phyloP scores from a whole-genome alignment of 83 land plant genomes.

The Thuja plicata region DNA sequence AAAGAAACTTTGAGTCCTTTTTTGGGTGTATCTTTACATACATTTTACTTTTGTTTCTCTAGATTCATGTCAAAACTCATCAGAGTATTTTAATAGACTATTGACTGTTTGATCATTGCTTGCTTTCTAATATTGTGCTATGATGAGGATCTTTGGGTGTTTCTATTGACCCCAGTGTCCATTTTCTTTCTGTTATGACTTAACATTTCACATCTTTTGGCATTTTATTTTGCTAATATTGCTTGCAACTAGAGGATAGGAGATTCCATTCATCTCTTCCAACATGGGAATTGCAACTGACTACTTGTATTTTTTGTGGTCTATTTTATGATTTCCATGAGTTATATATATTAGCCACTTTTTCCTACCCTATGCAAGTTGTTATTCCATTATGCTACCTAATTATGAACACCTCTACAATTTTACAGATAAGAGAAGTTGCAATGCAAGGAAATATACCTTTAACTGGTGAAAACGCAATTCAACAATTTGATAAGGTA shows the following conservation, averaged over 20 bases:
- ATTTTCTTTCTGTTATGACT: no score
- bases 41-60: neutral
- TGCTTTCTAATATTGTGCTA: neutral
- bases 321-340: neutral
- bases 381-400: neutral
- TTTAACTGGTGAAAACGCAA: slow-evolving; percentile 30
- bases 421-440: slow-evolving; percentile 20
- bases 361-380: neutral
- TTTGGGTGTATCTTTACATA: neutral
- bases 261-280: neutral
- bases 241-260: neutral
- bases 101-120: neutral
- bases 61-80: neutral
- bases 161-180: neutral
- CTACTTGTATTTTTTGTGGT: neutral
- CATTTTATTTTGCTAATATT: neutral
- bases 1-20: neutral
- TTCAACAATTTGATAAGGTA: slow-evolving; percentile 35
- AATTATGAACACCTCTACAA: neutral
- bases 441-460: slow-evolving; percentile 23
- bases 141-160: neutral
- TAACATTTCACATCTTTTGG: neutral
- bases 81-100: neutral
- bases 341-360: neutral
- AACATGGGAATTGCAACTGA: neutral